Base-by-base conservation (phyloP, 2,329 filamentous ascomycete genomes). In the Allantophomopsis lycopodina region DNA sequence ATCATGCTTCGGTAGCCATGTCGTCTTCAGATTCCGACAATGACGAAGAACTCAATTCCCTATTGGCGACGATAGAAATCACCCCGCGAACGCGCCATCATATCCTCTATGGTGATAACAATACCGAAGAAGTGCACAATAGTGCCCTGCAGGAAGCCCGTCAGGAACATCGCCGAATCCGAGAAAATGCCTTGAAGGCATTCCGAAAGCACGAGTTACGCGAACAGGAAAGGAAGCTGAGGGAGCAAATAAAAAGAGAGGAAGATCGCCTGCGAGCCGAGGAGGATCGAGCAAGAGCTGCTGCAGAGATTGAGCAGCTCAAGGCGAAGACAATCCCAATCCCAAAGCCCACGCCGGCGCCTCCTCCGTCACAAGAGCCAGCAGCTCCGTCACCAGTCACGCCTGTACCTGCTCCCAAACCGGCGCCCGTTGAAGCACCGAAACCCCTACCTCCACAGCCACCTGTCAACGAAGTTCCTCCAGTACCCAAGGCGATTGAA, bases 131-230 rank as follows among this genome's bases (percentile, higher is more conserved):
- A 12, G 23, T 28, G 7, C 23, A 28, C 10, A 28, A 28, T 28
- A 28, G 23, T 28, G 79, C 80, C 12, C 68, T 89, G 13, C 72
- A 71, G 35, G 70, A 71, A 36, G 79, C 79, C 4, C 73, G 74
- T 37, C 65, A 66, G 12, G 72, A 80, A 51, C 83, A 87, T 55
- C 72, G 82, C 31, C 68, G 72, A 20, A 70, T 89, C 10, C 68
- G 69, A 20, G 59, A 67, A 40, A 59, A 59, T 21, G 71, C 71
- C 7, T 55, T 71, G 30, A 59, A 62, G 13, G 65, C 66, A 6
- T 68, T 62, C 40, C 58, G 68, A 42, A 55, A 69, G 32, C 61
- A 73, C 42, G 59, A 66, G 42, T 50, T 67, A 13, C 55, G 65
- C 38, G 58, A 66, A 45, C 60, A 69, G 45, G 48, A 48, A 15